Conservation (phyloP, 208 protist species). For the Herpetomonas tarakana region DNA sequence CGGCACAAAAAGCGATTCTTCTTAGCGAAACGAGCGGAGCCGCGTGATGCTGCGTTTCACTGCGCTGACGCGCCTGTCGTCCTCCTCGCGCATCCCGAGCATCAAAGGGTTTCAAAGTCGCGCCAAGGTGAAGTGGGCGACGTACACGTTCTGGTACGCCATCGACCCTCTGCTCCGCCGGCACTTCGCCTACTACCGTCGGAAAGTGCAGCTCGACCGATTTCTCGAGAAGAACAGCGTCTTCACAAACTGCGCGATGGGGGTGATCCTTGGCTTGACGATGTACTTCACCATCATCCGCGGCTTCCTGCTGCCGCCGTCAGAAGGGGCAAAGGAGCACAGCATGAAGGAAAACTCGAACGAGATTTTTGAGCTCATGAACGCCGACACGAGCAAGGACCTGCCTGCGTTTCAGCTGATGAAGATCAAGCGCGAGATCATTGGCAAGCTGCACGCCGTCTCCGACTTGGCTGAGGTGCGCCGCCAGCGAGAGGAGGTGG, state of each 20-base stretch:
- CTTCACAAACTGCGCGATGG: constrained; percentile 54
- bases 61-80: constrained; percentile 11
- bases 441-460: constrained; percentile 61
- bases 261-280: constrained; percentile 54
- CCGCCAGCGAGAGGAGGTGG: constrained; percentile 58
- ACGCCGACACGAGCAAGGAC: constrained; percentile 60
- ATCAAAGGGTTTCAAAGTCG: constrained; percentile 43
- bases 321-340: constrained; percentile 29
- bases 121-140: constrained; percentile 70
- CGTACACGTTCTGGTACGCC: constrained; percentile 73
- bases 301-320: constrained; percentile 29
- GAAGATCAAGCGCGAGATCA: constrained; percentile 69
- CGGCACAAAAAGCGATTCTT: too few species aligned
- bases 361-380: constrained; percentile 53
- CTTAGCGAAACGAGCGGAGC: too few species aligned
- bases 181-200: constrained; percentile 69
- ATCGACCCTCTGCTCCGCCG: constrained; percentile 66
- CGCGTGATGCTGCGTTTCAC: too few species aligned
- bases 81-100: constrained; percentile 35
- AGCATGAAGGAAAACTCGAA: constrained; percentile 62
- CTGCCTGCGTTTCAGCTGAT: constrained; percentile 72
- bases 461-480: constrained; percentile 65
- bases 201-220: constrained; percentile 66
- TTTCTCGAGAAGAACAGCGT: constrained; percentile 67
- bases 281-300: constrained; percentile 53